Evolutionary conservation across 1,284 basidiomycete genomes (phyloP).

Genomic region (Trichosporon asahii): DNA sequence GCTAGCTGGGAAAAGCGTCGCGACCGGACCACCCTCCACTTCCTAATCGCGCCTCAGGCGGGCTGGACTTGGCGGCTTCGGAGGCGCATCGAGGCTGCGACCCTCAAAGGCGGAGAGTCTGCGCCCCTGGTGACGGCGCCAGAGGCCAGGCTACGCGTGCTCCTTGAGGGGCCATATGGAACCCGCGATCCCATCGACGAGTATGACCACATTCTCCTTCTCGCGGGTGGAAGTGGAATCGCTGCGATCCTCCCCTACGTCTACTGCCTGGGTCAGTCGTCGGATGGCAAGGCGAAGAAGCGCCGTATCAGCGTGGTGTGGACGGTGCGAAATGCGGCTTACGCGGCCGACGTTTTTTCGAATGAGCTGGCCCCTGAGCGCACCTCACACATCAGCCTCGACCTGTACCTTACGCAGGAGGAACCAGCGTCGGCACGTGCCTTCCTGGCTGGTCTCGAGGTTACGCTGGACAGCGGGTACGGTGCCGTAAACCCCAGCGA

Average conservation of each 20-base stretch:
- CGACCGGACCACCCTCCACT: slow-evolving; percentile 24
- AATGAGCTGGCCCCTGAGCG: slow-evolving; percentile 23
- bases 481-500: background rate
- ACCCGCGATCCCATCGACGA: slow-evolving; percentile 21
- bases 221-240: slow-evolving; percentile 38
- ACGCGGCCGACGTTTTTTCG: slow-evolving; percentile 32
- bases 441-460: background rate
- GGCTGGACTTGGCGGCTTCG: slow-evolving; percentile 26
- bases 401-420: slow-evolving; percentile 19
- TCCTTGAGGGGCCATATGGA: slow-evolving; percentile 44
- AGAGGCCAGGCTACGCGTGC: slow-evolving; percentile 9
- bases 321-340: slow-evolving; percentile 29
- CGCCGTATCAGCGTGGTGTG: slow-evolving; percentile 26
- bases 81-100: slow-evolving; percentile 11
- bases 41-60: slow-evolving; percentile 29
- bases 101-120: background rate
- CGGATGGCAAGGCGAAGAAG: background rate
- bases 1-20: slow-evolving; percentile 23
- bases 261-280: slow-evolving; percentile 12
- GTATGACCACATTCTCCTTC: slow-evolving; percentile 30
- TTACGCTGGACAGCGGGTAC: background rate
- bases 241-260: slow-evolving; percentile 36
- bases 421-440: background rate
- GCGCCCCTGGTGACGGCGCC: background rate
- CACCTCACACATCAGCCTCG: slow-evolving; percentile 13